Percentiles rank a stretch among this genome's conserved stretches.
These are phyloP conservation scores for Cercophora scortea DNA, from an alignment of 495 filamentous ascomycete genomes.

Conservation along the genomic window DNA sequence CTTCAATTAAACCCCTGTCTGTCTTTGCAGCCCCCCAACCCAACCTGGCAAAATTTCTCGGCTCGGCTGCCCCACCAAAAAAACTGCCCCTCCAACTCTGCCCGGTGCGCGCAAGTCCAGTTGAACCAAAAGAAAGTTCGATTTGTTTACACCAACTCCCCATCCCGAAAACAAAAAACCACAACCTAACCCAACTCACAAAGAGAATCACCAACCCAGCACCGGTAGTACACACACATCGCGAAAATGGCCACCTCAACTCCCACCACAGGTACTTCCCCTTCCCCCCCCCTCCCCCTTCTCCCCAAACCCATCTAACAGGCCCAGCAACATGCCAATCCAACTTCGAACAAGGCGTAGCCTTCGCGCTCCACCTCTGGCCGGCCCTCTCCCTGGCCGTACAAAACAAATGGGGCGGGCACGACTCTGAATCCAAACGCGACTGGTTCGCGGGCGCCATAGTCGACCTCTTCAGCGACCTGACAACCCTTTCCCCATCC, in stretches of 20 bases:
- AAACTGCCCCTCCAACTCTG: not conserved
- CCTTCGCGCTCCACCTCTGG: slow-evolving; percentile 76
- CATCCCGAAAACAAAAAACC: too few relatives aligned
- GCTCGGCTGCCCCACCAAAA: not conserved
- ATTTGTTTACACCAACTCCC: too few relatives aligned
- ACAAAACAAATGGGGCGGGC: slow-evolving; percentile 80
- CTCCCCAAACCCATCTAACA: not conserved
- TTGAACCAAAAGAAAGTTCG: too few relatives aligned
- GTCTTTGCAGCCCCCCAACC: too few relatives aligned
- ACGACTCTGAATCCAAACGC: slow-evolving; percentile 77
- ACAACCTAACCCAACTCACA: too few relatives aligned
- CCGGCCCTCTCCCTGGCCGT: slow-evolving; percentile 78
- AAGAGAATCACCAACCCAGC: too few relatives aligned
- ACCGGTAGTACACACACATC: too few relatives aligned
- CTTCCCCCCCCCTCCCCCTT: not conserved
- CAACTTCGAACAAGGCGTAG: slow-evolving; percentile 75
- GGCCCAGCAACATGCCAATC: slow-evolving; percentile 56
- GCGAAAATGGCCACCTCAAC: not conserved
- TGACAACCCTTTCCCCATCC: slow-evolving; percentile 30
- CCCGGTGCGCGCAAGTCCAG: not conserved
- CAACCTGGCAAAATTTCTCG: too few relatives aligned
- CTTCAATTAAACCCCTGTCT: too few relatives aligned
- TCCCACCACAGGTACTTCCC: not conserved
- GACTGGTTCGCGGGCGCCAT: slow-evolving; percentile 93
- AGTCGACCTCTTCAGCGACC: slow-evolving; percentile 65